Evolutionary conservation across 768 basidiomycete genomes (phyloP), one percentile per base, ranked within the genome.

Genomic region (Roridomyces roridus): DNA sequence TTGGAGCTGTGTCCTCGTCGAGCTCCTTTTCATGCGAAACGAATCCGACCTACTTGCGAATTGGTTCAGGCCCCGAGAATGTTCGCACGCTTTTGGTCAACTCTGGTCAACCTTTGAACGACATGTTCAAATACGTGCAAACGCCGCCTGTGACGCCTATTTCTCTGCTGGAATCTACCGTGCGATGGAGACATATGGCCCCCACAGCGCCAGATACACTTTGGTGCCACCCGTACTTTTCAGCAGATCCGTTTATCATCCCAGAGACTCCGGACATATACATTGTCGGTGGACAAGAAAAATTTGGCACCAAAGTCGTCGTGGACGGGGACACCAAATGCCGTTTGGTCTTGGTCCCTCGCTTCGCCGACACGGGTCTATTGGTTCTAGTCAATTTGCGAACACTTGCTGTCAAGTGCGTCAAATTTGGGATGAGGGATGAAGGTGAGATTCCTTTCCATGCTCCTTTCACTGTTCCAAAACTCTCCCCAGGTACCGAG

Each of bases 161-260:
- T 29, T 83, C 83, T 3, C 80, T 98, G 57, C 83, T 92, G 10
- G 83, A 87, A 66, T 79, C 88, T 37, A 96, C 94, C 11, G 78
- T 99, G 29, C 84, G 80, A 64, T 99, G 96, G 97, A 79, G 95
- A 55, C 96, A 98, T 75, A 86, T 97, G 70, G 95, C 97, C n/a
- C 97, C 97, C 4, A 98, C 97, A 8, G 96, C 96, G 23, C 97
- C 97, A 24, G 97, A 99, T 72, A 99, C 97, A 1, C 81, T 99
- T 4, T 98, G 95, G 95, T 98, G 97, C 65, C 96, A 98, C 70
- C 97, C 97, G 17, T 98, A 90, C 76, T 85, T 90, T 46, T 79
- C 84, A 25, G 76, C 78, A 17, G 97, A 99, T 68, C 97, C 97
- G 0, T 99, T 99, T 74, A 79, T 97, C 52, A 80, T 99, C 28